Percentiles rank a stretch among this genome's conserved stretches.
These are phyloP conservation scores for Takakia lepidozioides DNA, from an alignment of 225 moss, liverwort and hornwort species.

Conservation along the genomic window DNA sequence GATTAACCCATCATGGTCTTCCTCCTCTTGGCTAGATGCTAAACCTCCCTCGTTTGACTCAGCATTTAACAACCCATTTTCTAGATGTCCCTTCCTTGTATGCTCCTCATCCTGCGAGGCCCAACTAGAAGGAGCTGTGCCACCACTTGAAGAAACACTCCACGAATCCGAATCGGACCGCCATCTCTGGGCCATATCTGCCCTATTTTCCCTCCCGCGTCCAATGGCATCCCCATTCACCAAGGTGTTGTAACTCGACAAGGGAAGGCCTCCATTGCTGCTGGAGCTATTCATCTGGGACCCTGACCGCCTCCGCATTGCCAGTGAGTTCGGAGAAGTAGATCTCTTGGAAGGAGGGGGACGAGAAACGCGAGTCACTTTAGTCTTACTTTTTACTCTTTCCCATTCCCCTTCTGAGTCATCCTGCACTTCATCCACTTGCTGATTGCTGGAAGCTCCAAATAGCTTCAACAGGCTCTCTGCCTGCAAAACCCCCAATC, in stretches of 20 bases:
- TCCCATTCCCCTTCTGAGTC: conserved; percentile 93
- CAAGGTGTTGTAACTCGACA: conserved; percentile 34
- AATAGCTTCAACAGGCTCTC: conserved; percentile 77
- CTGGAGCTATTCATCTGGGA: conserved; percentile 37
- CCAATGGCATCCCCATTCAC: conserved; percentile 53
- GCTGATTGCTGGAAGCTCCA: conserved; percentile 47
- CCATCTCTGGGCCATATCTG: conserved; percentile 78
- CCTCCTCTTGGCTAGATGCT: conserved; percentile 51
- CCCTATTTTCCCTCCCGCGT: conserved; percentile 65
- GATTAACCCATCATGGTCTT: conserved; percentile 37
- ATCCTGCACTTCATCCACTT: conserved; percentile 47
- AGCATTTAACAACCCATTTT: conserved; percentile 48
- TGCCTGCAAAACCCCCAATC: too few relatives aligned
- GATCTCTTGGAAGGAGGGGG: conserved; percentile 54
- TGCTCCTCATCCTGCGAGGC: conserved; percentile 81
- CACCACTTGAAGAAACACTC: conserved; percentile 81
- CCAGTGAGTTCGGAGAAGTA: conserved; percentile 52
- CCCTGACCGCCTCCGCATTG: conserved; percentile 55
- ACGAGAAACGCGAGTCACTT: conserved; percentile 58
- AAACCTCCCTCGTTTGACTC: conserved; percentile 53
- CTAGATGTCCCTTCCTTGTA: conserved; percentile 53
- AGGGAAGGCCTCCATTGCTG: conserved; percentile 34
- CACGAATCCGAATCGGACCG: conserved; percentile 78
- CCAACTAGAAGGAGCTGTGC: conserved; percentile 65
- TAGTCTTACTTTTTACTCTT: conserved; percentile 87